Evolutionary conservation across 2,329 filamentous ascomycete genomes (phyloP), one percentile per base, ranked within the genome.

Genomic region (Coccinonectria pachysandricola): DNA sequence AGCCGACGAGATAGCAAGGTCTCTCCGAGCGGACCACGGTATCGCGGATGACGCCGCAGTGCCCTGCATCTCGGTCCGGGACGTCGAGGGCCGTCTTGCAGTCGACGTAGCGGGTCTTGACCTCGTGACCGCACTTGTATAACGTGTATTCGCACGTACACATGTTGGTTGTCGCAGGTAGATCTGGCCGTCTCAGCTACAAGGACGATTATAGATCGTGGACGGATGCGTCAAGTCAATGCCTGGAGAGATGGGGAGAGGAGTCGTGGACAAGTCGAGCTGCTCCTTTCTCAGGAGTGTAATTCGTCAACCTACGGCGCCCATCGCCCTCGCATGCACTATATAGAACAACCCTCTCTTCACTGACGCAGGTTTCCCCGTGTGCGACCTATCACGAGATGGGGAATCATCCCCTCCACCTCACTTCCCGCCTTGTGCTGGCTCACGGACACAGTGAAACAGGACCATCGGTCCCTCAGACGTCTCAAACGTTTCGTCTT

Each of bases 371-470:
- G n/a, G n/a, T n/a, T n/a, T n/a, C n/a, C n/a, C n/a, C n/a, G n/a
- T n/a, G n/a, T n/a, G n/a, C n/a, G n/a, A n/a, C n/a, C n/a, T n/a
- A n/a, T n/a, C n/a, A n/a, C n/a, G n/a, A n/a, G n/a, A n/a, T n/a
- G n/a, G n/a, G n/a, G n/a, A n/a, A n/a, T n/a, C n/a, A n/a, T n/a
- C n/a, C 22, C 15, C 16, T 16, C n/a, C 19, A 24, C 22, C 26
- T 32, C 26, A 32, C 26, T 22, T 16, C 12, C 19, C 26, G 13
- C 21, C 16, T 19, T 26, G 19, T 27, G 28, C 39, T 26, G 36
- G 32, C 17, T 45, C 40, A 39, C 45, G 46, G 15, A 53, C 31
- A 54, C 54, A 62, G 30, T 46, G 64, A 15, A 35, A 53, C 28
- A 57, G 48, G 21, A 45, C 29, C 10, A 52, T 53, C 3, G 20